Evolutionary conservation across 2,329 filamentous ascomycete genomes (phyloP), one percentile per base, ranked within the genome.

Genomic region (Penicillium sp.): DNA sequence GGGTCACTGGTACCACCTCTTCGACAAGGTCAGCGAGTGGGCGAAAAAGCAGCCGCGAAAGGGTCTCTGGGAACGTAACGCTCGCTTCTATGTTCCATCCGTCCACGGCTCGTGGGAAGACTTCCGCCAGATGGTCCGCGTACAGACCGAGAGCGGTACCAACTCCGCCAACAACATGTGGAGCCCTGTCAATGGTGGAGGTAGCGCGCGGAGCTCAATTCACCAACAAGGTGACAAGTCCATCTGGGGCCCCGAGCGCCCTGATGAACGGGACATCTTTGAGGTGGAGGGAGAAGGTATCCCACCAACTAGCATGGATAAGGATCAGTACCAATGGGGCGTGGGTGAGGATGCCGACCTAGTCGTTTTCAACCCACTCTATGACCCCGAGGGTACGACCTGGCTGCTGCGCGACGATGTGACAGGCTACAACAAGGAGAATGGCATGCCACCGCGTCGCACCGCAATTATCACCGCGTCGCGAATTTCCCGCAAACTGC

Each of bases 301-400:
- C 16, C 91, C 91, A 0, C 88, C 89, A 0, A 87, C 82, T 0
- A 79, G 79, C 1, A 87, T 90, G 64, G 89, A 93, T 48, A 87
- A 89, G 59, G 91, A 97, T 69, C 84, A 87, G 61, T 91, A 92
- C 70, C 74, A 81, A 48, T 97, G 93, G 92, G 93, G 93, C 31
- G 88, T 94, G 0, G 89, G 84, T 51, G 93, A 97, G 73, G 89
- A 95, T 56, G 91, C 93, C 11, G 93, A 97, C 72, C 84, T 95
- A 63, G 93, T 97, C 68, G 90, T 91, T 0, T 85, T 97, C 58
- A 94, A 92, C 68, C 93, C 93, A 10, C 86, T 97, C 60, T 97
- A 93, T 75, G 89, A 97, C 68, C 92, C 93, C 0, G 87, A 90
- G 36, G 86, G 88, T 57, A 97, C 92, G 0, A 90, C 85, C 0